Base-by-base conservation (phyloP, 768 basidiomycete genomes). In the Pisolithus orientalis region DNA sequence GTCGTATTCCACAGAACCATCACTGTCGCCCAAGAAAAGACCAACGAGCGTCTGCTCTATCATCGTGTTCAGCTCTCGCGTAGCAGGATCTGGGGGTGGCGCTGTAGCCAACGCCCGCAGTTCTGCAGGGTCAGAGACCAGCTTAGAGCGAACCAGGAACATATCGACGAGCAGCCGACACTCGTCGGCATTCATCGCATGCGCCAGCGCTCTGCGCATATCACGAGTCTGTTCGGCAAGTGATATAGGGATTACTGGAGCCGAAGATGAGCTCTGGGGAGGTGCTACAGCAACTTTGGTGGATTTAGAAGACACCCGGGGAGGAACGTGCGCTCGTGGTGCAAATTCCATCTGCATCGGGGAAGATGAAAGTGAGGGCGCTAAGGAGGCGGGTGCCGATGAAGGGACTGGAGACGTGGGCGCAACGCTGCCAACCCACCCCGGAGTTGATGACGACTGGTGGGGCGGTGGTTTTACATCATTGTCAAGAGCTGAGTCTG, bases 111-210 rank as follows among this genome's bases (percentile, higher is more conserved):
- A 64, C 10, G 64, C 62, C 29, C 66, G 65, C 21, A 50, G 49
- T 39, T 56, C 44, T 61, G 70, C 63, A 25, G 65, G 55, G 31
- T 72, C 69, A 21, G 64, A 21, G 10, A 68, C 49, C 42, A 75
- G 75, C 16, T 80, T 82, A 49, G 76, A 76, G 57, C 82, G 82
- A 11, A 81, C 76, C 53, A 95, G 72, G 70, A 89, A 87, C 74
- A 91, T 87, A 56, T 90, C 85, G 28, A 92, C 75, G 52, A 94
- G 82, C 40, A 94, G 72, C 47, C 88, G 87, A 63, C 91, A 93
- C 71, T 95, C 93, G 54, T 85, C 83, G 44, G 80, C 87, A 40
- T 77, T 82, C 1, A 85, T 85, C 13, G 92, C 90, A 47, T 71
- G 78, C 8, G 77, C 67, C 16, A 94, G 68, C 52, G 88, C 72